Base-by-base conservation (phyloP, 352 stramenopile genomes). In the Discostella stelligera region DNA sequence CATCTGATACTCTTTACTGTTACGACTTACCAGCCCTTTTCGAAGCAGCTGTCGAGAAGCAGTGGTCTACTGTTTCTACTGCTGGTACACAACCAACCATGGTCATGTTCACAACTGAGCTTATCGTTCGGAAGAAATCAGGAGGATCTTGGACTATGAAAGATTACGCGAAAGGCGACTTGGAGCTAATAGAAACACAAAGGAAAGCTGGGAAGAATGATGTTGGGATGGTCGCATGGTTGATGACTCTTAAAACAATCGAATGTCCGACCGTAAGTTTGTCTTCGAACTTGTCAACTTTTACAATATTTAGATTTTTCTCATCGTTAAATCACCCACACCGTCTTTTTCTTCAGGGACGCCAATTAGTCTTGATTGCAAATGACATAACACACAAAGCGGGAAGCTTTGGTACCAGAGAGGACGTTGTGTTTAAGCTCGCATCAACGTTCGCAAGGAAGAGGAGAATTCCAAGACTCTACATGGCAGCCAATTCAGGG, bases 301-400 rank as follows among this genome's bases (percentile, higher is more conserved):
- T 30, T 55, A 55, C 32, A 13, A 50, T 20, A 59, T 44, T 73
- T 30, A 10, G 6, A 58, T 48, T 75, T 14, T 75, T 14, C 44
- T 54, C 23, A 56, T 30, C 14, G 11, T 20, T 53, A 1, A 10
- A 37, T 14, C 18, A 30, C 37, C 27, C 25, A 30, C 18, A 46
- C 25, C 71, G 8, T 65, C 30, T 37, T 30, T 53, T 71, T 16
- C 53, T 27, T 55, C 60, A 87, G 55, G 96, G 97, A 49, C 95
- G 97, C 60, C 94, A 99, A 89, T 84, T 99, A 46, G 91, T 99
- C 16, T 84, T 99, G 55, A 99, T 99, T 89, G 94, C 97, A 52
- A 99, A 99, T 88, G 98, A 99, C 80, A 99, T 99, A 80, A 99
- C 97, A 27, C 95, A 97, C 88, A 98, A 98, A 85, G 97, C 97